A percentile compares a stretch with the other conserved stretches of the same genome.
phyloP scores from a whole-genome alignment of 139 green algal genomes.

The Chlorella vulgaris region DNA sequence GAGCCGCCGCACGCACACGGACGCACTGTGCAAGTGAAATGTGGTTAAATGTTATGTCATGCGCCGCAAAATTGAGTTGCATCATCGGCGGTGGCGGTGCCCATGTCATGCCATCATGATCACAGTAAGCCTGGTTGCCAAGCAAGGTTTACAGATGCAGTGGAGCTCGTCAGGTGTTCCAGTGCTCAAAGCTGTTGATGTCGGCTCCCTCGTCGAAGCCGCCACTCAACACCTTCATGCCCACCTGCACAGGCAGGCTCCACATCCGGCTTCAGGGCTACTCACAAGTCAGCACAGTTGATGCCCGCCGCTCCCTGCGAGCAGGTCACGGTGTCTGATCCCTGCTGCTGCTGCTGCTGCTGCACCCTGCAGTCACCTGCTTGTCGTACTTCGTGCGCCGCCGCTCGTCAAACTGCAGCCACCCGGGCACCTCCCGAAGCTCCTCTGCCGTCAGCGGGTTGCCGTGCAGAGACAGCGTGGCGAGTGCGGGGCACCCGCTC shows the following conservation, averaged over 20 bases:
- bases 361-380: slow-evolving; percentile 44
- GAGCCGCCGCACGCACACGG: neutral
- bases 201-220: slow-evolving; percentile 62
- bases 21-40: neutral
- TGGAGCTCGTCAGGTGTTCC: slow-evolving; percentile 22
- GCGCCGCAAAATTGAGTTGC: too few relatives aligned
- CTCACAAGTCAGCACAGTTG: too few relatives aligned
- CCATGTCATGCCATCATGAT: too few relatives aligned
- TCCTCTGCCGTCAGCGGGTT: slow-evolving; percentile 69
- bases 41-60: too few relatives aligned
- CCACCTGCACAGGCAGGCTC: slow-evolving; percentile 32
- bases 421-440: slow-evolving; percentile 55
- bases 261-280: too few relatives aligned
- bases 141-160: neutral
- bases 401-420: slow-evolving; percentile 53
- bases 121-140: neutral
- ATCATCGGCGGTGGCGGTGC: too few relatives aligned
- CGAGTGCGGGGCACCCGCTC: slow-evolving; percentile 43
- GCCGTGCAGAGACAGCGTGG: slow-evolving; percentile 53
- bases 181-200: slow-evolving; percentile 44
- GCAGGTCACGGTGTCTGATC: neutral
- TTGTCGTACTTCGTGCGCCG: slow-evolving; percentile 57
- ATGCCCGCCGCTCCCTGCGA: too few relatives aligned
- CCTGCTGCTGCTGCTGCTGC: neutral
- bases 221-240: slow-evolving; percentile 46